These are phyloP conservation scores for Coemansia umbellata DNA, from an alignment of 192 early-diverging fungal species.

Conservation along the genomic window DNA sequence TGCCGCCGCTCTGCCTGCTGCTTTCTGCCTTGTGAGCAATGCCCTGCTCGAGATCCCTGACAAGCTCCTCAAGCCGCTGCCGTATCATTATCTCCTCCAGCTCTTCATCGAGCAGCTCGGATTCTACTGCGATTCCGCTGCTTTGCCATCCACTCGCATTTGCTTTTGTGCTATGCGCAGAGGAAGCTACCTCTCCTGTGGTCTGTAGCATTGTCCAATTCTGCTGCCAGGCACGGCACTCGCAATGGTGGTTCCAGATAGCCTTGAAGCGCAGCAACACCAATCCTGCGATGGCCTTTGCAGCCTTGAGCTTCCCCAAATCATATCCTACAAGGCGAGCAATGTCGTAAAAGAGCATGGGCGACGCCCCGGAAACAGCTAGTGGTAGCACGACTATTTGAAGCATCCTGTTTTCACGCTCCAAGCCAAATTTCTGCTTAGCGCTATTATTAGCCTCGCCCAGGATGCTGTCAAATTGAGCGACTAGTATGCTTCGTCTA, in stretches of 20 bases:
- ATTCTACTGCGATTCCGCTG: too few species aligned
- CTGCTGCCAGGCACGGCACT: constrained; percentile 31
- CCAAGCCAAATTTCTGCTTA: background rate
- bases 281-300: constrained; percentile 11
- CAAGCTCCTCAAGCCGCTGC: constrained; percentile 7
- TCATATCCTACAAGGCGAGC: constrained; percentile 12
- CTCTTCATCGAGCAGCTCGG: too few species aligned
- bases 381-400: constrained; percentile 30
- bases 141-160: too few species aligned
- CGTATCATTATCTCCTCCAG: background rate
- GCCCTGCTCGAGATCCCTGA: constrained; percentile 4
- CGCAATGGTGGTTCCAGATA: constrained; percentile 29
- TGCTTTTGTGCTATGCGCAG: too few species aligned
- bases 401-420: constrained; percentile 7
- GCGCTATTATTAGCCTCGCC: background rate
- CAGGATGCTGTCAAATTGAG: constrained; percentile 14
- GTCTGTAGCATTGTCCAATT: constrained; percentile 30
- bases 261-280: constrained; percentile 23
- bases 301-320: constrained; percentile 11
- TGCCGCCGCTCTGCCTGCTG: background rate
- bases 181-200: too few species aligned
- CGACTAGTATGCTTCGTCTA: constrained; percentile 25
- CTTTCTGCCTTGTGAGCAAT: background rate
- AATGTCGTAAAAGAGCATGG: constrained; percentile 19
- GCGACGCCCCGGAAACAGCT: constrained; percentile 27